Conservation (phyloP, 75 land plant species). For the Gnetum montanum region DNA sequence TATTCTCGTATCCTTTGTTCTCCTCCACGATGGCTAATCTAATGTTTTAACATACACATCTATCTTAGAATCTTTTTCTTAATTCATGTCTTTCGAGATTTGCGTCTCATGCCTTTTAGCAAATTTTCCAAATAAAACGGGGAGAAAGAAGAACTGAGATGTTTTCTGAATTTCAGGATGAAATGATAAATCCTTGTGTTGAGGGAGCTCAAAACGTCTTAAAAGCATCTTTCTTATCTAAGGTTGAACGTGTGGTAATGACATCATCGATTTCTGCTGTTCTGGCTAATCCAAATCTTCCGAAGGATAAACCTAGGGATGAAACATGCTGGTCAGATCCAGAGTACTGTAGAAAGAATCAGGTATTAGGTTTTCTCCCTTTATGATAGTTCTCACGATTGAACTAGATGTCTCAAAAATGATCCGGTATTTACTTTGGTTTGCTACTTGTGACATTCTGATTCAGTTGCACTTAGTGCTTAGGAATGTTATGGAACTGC, state of each 20-base stretch:
- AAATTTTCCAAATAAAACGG: no score
- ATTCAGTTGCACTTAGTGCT: neutral
- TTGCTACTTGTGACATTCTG: no score
- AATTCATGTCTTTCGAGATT: no score
- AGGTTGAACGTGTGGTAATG: constrained; percentile 50
- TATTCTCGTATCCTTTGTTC: no score
- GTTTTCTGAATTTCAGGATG: constrained; percentile 29
- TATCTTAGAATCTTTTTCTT: no score
- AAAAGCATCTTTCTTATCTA: constrained; percentile 45
- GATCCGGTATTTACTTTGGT: no score
- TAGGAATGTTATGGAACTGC: neutral
- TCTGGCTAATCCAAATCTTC: constrained; percentile 23
- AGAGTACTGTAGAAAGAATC: constrained; percentile 35
- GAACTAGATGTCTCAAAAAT: neutral
- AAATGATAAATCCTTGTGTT: constrained; percentile 66
- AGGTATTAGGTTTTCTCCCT: constrained; percentile 20
- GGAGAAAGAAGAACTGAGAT: no score
- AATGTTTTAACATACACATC: no score
- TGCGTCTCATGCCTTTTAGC: no score
- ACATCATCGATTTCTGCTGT: constrained; percentile 67
- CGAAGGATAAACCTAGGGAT: constrained; percentile 35
- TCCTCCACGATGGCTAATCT: no score
- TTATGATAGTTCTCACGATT: neutral
- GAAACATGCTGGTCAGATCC: constrained; percentile 71
- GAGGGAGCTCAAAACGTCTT: constrained; percentile 76